Evolutionary conservation across 1,284 basidiomycete genomes (phyloP).

Genomic region (Vanrija humicola): DNA sequence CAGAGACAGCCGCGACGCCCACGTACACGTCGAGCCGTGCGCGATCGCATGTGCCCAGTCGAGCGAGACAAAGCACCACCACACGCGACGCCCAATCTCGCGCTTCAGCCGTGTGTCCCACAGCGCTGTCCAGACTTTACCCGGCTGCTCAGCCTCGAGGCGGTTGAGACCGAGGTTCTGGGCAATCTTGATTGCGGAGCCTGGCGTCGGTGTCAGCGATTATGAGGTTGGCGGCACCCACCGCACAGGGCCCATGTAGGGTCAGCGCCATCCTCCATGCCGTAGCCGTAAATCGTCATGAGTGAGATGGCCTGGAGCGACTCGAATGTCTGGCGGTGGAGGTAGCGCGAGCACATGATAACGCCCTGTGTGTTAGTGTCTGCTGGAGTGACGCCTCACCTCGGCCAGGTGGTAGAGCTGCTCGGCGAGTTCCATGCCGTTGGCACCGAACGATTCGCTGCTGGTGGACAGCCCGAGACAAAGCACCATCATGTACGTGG

Average conservation of each 20-base stretch:
- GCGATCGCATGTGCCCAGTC: constrained; percentile 24
- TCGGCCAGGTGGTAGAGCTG: constrained; percentile 16
- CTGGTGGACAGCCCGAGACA: constrained; percentile 11
- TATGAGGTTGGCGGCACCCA: not conserved
- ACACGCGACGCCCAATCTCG: constrained; percentile 21
- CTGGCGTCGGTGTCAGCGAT: not conserved
- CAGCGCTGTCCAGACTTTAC: constrained; percentile 13
- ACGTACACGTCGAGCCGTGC: constrained; percentile 17
- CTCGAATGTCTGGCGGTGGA: constrained; percentile 18
- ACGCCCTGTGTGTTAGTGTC: constrained; percentile 6
- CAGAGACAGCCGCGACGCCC: not conserved
- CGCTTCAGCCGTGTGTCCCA: constrained; percentile 15
- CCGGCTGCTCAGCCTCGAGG: constrained; percentile 16
- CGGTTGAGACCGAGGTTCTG: constrained; percentile 27
- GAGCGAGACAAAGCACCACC: constrained; percentile 25
- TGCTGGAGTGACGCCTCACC: not conserved
- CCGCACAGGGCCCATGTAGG: constrained; percentile 17
- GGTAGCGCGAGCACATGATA: constrained; percentile 17
- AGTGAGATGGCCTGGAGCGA: constrained; percentile 19
- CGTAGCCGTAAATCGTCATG: constrained; percentile 18
- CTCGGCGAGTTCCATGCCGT: constrained; percentile 9
- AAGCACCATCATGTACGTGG: constrained; percentile 18
- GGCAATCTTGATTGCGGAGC: constrained; percentile 23
- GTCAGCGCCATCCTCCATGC: constrained; percentile 13
- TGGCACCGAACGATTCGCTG: constrained; percentile 5